Evolutionary conservation across 768 basidiomycete genomes (phyloP), one percentile per base, ranked within the genome.

Genomic region (Tephrocybe sp.): DNA sequence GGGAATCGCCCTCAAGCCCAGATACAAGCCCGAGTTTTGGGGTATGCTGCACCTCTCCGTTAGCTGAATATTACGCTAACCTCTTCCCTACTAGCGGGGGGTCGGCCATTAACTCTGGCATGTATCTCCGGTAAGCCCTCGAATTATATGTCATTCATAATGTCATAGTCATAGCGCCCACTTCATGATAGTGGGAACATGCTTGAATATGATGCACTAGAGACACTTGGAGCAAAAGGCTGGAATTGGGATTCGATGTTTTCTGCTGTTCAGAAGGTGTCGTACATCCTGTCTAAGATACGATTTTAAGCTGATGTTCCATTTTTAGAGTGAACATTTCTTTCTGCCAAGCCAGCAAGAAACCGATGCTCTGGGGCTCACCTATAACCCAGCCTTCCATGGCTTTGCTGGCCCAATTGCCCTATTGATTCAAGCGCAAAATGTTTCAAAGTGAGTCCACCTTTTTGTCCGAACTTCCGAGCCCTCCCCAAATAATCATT

Each of bases 171-270:
- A 21, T 48, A 9, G 11, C 21, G 28, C 5, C 28, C 6, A 30
- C 10, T 1, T 25, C 23, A 5, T 30, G 7, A 3, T n/a, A 24
- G 56, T 4, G 56, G 56, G 5, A 57, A 54, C 32, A 46, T 54
- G 30, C 43, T 51, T 7, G 56, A 57, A 23, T 57, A 57, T 18
- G 56, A 57, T 37, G 52, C 39, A 6, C 20, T 57, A 8, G 51
- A 57, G 33, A 50, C 30, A 10, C 37, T 57, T 18, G 56, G 56
- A 9, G 56, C 39, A 6, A 57, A 36, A 6, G 56, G 51, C 2
- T 57, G 56, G 56, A 57, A 57, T 39, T 57, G 52, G 56, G 18
- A 53, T 3, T 44, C 52, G 9, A 40, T 53, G 45, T 53, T 57
- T 25, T 25, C 56, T 9, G 56, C 56, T 28, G 45, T 53, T 4